Base-by-base conservation (phyloP, 345 rosid genomes). In the Eutrema yunnanense region DNA sequence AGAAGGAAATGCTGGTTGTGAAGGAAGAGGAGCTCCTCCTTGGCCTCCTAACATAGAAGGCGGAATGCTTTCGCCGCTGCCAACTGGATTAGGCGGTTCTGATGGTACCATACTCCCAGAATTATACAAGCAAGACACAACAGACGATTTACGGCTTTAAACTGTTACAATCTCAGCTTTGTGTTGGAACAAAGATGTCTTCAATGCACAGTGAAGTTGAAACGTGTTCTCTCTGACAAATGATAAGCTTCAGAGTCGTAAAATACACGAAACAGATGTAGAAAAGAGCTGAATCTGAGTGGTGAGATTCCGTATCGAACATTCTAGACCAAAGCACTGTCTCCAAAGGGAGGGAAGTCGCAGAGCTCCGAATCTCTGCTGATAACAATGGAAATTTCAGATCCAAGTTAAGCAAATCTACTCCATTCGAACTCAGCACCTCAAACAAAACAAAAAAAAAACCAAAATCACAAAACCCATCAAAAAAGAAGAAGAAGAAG, bases 11-110 rank as follows among this genome's bases (percentile, higher is more conserved):
- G 87, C 85, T 19, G 85, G 67, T 68, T 87, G 96, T 36, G 93
- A 85, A 79, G 93, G 82, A 77, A 87, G 67, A 34, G 87, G 65
- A 80, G 42, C 66, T 85, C 90, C 92, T 41, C 96, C 97, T 78
- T 89, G 97, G 32, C 82, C 66, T 73, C 98, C 97, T 85, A 93
- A 69, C 34, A 89, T 83, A 2, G 96, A 84, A 66, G 96, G 80
- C 5, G 89, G 71, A 75, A 82, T 89, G 47, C 86, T 77, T 79
- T 86, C 97, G 41, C 89, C 84, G 74, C 91, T 86, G 52, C 96
- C 93, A 64, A 86, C 81, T 9, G 97, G 92, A 65, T 87, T 82
- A 36, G 95, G 84, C 62, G 88, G 83, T 73, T 97, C 99, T 43
- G 98, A 84, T 38, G 90, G 95, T 47, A 88, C 86, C 99, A 96